Percentiles rank a stretch among this genome's conserved stretches.
phyloP scores from a whole-genome alignment of 208 protist genomes.

The Trypanosoma avium region DNA sequence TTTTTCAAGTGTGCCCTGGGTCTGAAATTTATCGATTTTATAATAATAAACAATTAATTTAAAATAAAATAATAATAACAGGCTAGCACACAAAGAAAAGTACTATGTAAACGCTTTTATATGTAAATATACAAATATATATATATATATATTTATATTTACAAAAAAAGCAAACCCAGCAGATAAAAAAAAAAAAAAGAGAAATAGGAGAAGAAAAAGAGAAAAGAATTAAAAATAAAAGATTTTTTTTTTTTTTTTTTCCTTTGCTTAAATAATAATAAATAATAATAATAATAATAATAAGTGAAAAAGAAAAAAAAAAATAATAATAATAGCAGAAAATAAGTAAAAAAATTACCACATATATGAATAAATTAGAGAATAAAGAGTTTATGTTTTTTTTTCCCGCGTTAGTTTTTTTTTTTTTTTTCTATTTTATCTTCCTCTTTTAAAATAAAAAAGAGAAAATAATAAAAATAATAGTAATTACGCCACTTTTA shows the following conservation, averaged over 20 bases:
- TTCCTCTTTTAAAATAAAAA: too few species aligned
- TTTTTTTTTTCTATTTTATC: constrained; percentile 14
- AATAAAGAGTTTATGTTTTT: constrained; percentile 3
- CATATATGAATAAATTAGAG: too few species aligned
- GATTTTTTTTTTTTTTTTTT: too few species aligned
- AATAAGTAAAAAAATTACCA: too few species aligned
- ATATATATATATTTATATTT: not conserved
- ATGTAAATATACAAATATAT: constrained; percentile 5
- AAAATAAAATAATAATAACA: constrained; percentile 1
- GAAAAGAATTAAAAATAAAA: constrained; percentile 10
- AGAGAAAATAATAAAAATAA: too few species aligned
- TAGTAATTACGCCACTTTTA: too few species aligned
- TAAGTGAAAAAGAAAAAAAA: too few species aligned
- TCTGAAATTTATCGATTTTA: too few species aligned
- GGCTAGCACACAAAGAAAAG: constrained; percentile 16
- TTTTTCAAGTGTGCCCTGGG: constrained; percentile 15
- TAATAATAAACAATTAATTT: too few species aligned
- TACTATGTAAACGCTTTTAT: not conserved
- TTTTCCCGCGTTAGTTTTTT: constrained; percentile 1
- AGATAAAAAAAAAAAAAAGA: constrained; percentile 2
- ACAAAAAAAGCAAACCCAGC: not conserved
- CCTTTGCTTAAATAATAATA: constrained; percentile 22
- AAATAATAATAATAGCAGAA: too few species aligned
- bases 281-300: not conserved
- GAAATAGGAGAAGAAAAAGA: not conserved